phyloP scores from a whole-genome alignment of 768 basidiomycete species.

The Xerocomellus intermedius region DNA sequence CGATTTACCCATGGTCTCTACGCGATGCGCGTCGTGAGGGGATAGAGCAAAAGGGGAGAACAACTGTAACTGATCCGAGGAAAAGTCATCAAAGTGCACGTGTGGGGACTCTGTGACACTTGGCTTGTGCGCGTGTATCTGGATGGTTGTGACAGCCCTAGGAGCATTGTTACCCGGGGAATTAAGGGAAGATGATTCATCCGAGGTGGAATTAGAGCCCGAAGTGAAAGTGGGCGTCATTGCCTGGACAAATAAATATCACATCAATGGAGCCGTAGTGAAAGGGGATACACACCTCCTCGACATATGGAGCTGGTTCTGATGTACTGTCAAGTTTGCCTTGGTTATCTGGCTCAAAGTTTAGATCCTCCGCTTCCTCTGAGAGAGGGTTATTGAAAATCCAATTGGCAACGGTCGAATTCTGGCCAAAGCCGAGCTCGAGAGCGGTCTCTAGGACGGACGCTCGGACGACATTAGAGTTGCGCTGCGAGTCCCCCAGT shows the following conservation, averaged over 20 bases:
- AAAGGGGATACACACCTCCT: conserved; percentile 30
- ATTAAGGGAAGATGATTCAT: conserved; percentile 39
- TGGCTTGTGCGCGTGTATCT: conserved; percentile 28
- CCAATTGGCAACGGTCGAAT: conserved; percentile 62
- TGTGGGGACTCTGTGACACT: conserved; percentile 30
- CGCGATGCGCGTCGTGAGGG: conserved; percentile 1
- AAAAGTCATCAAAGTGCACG: conserved; percentile 32
- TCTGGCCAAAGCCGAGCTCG: conserved; percentile 61
- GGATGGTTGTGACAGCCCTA: conserved; percentile 14
- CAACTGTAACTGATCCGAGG: conserved; percentile 29
- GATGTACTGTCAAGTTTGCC: not conserved
- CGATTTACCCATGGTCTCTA: not conserved
- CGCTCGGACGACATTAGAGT: conserved; percentile 62
- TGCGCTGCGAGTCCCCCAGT: conserved; percentile 30
- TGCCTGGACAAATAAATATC: conserved; percentile 18
- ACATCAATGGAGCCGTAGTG: conserved; percentile 5
- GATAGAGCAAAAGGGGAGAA: conserved; percentile 24
- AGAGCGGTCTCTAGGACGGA: conserved; percentile 75
- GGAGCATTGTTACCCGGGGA: conserved; percentile 20
- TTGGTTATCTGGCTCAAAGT: conserved; percentile 3
- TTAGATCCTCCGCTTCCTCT: conserved; percentile 53
- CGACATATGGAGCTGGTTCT: conserved; percentile 16
- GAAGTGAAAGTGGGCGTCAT: conserved; percentile 38
- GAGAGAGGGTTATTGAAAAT: conserved; percentile 63
- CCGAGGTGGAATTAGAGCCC: conserved; percentile 42